Evolutionary conservation across 768 basidiomycete genomes (phyloP).

Genomic region (Podaxis carcinomalis): DNA sequence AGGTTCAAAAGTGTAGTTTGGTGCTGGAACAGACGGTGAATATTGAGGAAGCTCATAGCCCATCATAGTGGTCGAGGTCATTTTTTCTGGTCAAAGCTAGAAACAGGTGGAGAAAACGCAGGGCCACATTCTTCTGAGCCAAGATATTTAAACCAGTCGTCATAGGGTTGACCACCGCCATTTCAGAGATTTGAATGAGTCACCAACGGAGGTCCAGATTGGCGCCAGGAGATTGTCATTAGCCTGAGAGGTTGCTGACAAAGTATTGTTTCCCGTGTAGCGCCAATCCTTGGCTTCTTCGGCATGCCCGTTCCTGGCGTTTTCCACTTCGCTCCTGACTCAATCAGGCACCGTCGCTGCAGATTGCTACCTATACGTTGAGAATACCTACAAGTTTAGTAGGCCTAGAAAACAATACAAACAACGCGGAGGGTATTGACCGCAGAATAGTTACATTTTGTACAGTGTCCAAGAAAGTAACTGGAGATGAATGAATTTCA

Average conservation of each 20-base stretch:
- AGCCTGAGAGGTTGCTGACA: slow-evolving; percentile 1
- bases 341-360: not conserved
- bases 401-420: not conserved
- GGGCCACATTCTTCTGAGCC: not conserved
- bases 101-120: not conserved
- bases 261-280: not conserved
- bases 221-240: not conserved
- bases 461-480: not conserved
- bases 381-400: not conserved
- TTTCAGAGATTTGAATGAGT: not conserved
- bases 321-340: not conserved
- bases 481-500: not conserved
- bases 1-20: slow-evolving; percentile 55
- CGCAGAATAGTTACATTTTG: not conserved
- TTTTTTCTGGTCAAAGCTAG: slow-evolving; percentile 7
- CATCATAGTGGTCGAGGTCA: slow-evolving; percentile 2
- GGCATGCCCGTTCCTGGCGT: not conserved
- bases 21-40: slow-evolving; percentile 48
- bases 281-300: not conserved
- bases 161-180: not conserved
- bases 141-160: not conserved
- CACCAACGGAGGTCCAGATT: not conserved
- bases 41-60: slow-evolving; percentile 42
- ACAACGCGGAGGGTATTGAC: not conserved
- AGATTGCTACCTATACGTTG: not conserved